A percentile compares a stretch with the other conserved stretches of the same genome.
Conservation (phyloP, 306 rosid genomes). For the Crotalaria pallida region DNA sequence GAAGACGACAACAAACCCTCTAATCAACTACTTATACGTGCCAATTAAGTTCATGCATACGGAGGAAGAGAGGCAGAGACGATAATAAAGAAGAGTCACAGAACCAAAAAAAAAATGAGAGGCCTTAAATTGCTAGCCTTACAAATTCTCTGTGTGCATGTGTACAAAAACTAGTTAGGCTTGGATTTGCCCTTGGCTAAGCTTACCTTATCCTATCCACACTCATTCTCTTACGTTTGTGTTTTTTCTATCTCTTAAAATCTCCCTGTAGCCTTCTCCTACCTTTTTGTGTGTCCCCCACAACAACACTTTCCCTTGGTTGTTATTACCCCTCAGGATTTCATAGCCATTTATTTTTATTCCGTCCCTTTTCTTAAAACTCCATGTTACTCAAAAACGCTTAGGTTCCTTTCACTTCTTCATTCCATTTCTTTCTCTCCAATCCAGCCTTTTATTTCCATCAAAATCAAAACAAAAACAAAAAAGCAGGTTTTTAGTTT, state of each 20-base stretch:
- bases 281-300: neutral
- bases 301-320: neutral
- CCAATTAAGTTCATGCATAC: neutral
- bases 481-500: too few species aligned
- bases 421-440: neutral
- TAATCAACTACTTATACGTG: neutral
- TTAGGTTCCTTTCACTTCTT: neutral
- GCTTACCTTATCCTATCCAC: slow-evolving; percentile 87
- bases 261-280: neutral
- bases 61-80: neutral
- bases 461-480: neutral
- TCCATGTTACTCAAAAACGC: slow-evolving; percentile 7
- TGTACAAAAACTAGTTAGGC: slow-evolving; percentile 20
- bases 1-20: slow-evolving; percentile 20
- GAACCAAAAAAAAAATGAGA: slow-evolving; percentile 44
- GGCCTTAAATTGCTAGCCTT: slow-evolving; percentile 67
- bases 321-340: neutral
- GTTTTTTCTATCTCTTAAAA: slow-evolving; percentile 23
- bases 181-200: slow-evolving; percentile 39
- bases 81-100: slow-evolving; percentile 22
- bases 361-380: too few species aligned
- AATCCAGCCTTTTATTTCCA: neutral
- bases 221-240: neutral
- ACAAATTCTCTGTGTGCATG: slow-evolving; percentile 16
- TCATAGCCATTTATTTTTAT: neutral